Base-by-base conservation (phyloP, 306 rosid species). In the Hippophae gyantsensis region DNA sequence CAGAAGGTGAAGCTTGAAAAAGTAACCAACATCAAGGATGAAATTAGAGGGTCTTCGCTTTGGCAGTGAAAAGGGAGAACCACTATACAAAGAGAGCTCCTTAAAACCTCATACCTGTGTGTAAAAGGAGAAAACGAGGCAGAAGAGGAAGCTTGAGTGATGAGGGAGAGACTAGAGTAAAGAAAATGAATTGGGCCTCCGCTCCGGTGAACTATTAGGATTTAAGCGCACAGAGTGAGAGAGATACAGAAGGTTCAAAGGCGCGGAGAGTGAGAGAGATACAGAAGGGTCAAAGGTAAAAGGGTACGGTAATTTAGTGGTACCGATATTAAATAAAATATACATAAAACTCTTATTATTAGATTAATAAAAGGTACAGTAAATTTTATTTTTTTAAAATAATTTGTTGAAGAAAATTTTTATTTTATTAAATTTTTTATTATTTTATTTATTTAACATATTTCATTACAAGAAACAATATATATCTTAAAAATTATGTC, bases 11-110 rank as follows among this genome's bases (percentile, higher is more conserved):
- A 79, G 83, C 54, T 26, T 18, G 23, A 58, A 74, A 18, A 8
- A 18, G 69, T 72, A 85, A 89, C 96, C 64, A 67, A 66, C 69
- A 73, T 59, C 62, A 70, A 78, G 76, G 79, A 77, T 74, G 77
- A 66, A 59, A 58, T 43, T 59, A 9, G 56, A 64, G 72, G 65
- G 64, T 69, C 50, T 54, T 77, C 57, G 84, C 80, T 79, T 76
- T 80, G 54, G 79, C 78, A 65, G 78, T 40, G 70, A 14, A 54
- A 72, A 76, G 56, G 71, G 69, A 66, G 76, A 52, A 42, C 58
- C 72, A 62, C 56, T 65, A 76, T 57, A 45, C 66, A 73, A 42
- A 67, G 81, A 49, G 62, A 69, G 72, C 70, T 63, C 58, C 72
- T 27, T 56, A 42, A 13, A 9, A 67, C 74, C 60, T 55, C 52